These are phyloP conservation scores for Leccinum disarticulatum DNA, from an alignment of 768 basidiomycete species.

Conservation along the genomic window DNA sequence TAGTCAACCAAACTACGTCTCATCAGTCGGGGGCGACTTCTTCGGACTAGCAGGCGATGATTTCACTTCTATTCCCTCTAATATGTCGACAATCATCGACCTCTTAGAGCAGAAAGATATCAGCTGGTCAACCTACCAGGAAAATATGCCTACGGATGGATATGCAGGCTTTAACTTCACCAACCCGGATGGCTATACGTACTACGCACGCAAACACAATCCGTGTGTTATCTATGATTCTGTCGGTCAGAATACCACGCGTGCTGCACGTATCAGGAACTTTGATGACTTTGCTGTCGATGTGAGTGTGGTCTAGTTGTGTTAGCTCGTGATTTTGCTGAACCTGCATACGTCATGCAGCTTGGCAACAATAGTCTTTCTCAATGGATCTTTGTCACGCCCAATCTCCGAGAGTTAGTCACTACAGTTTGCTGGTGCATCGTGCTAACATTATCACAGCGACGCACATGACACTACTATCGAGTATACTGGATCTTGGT, in stretches of 20 bases:
- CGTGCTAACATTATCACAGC: constrained; percentile 31
- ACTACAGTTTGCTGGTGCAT: neutral
- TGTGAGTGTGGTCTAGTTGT: constrained; percentile 24
- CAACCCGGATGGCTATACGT: constrained; percentile 40
- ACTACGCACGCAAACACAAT: constrained; percentile 59
- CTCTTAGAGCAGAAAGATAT: constrained; percentile 56
- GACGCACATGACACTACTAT: constrained; percentile 62
- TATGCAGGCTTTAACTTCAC: constrained; percentile 41
- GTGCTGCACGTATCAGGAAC: constrained; percentile 49
- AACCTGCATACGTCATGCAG: constrained; percentile 6
- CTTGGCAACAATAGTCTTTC: constrained; percentile 44
- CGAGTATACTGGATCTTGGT: constrained; percentile 46
- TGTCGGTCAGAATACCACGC: constrained; percentile 41
- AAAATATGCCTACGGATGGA: constrained; percentile 54
- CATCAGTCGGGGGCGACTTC: constrained; percentile 52
- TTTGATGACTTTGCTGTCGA: constrained; percentile 65
- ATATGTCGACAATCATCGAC: constrained; percentile 59
- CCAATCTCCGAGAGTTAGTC: constrained; percentile 45
- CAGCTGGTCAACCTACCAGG: constrained; percentile 63
- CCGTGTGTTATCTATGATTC: constrained; percentile 54
- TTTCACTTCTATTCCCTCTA: constrained; percentile 34
- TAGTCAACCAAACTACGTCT: constrained; percentile 59
- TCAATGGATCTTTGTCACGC: constrained; percentile 64
- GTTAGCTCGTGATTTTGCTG: neutral
- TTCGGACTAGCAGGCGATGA: constrained; percentile 48